These are phyloP conservation scores for Flaveria floridana DNA, from an alignment of 140 eudicot species.

Conservation along the genomic window DNA sequence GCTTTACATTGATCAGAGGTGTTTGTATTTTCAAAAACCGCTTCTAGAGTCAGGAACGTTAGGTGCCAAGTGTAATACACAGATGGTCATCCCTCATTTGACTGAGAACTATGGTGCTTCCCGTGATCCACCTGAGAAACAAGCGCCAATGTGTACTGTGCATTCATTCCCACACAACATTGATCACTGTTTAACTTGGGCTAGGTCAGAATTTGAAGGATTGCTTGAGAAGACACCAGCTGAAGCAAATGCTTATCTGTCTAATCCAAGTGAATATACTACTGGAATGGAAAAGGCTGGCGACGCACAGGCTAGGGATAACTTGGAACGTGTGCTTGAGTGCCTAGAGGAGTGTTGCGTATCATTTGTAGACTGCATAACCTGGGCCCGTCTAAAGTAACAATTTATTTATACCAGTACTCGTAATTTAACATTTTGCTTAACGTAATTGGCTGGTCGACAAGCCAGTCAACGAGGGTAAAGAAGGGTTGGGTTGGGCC, in stretches of 20 bases:
- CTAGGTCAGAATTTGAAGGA: constrained; percentile 86
- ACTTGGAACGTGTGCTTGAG: constrained; percentile 69
- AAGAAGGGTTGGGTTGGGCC: neutral
- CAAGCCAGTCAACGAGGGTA: neutral
- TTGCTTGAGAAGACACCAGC: constrained; percentile 85
- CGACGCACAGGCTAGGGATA: constrained; percentile 84
- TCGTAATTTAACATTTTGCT: neutral
- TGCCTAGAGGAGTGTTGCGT: constrained; percentile 80
- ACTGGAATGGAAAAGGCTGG: constrained; percentile 65
- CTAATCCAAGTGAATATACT: constrained; percentile 58
- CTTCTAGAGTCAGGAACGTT: constrained; percentile 81
- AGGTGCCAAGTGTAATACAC: constrained; percentile 88
- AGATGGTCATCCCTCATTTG: constrained; percentile 83
- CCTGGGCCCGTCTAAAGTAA: constrained; percentile 86
- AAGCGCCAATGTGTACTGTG: constrained; percentile 89
- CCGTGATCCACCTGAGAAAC: constrained; percentile 87
- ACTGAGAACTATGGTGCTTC: constrained; percentile 90
- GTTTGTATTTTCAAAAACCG: constrained; percentile 77
- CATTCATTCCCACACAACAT: constrained; percentile 78
- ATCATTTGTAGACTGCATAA: constrained; percentile 66
- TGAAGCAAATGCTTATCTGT: constrained; percentile 70
- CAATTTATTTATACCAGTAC: neutral
- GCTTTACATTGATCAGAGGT: constrained; percentile 81
- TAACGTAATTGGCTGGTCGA: neutral
- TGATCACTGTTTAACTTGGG: constrained; percentile 92